Percentiles rank a stretch among this genome's conserved stretches.
phyloP scores from a whole-genome alignment of 2,329 filamentous ascomycete genomes.

The Thelonectria olida region DNA sequence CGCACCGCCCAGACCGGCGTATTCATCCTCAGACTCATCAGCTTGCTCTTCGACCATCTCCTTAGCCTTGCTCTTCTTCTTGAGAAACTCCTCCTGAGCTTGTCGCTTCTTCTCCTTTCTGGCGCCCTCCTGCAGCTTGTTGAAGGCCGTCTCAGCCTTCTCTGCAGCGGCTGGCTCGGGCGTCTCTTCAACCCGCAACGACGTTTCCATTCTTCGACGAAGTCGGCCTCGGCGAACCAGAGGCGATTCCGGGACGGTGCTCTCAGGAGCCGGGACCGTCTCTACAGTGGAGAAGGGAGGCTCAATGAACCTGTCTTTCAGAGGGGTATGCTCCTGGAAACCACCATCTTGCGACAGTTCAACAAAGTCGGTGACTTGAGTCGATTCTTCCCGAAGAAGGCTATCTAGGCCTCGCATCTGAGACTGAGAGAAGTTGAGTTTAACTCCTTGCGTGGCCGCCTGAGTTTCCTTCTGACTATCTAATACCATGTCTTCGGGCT shows the following conservation, averaged over 20 bases:
- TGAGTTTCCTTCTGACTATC: constrained; percentile 55
- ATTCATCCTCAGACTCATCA: constrained; percentile 98
- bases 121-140: constrained; percentile 74
- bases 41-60: constrained; percentile 92
- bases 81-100: constrained; percentile 71
- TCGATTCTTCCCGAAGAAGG: constrained; percentile 59
- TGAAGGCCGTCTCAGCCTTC: constrained; percentile 65
- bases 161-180: constrained; percentile 28
- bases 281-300: constrained; percentile 75
- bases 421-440: constrained; percentile 68
- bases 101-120: constrained; percentile 64
- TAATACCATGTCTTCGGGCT: constrained; percentile 60
- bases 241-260: constrained; percentile 69
- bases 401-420: constrained; percentile 68
- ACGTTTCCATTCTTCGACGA: constrained; percentile 51
- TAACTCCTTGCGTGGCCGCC: constrained; percentile 54
- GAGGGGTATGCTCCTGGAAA: constrained; percentile 77
- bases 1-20: constrained; percentile 88
- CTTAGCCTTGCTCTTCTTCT: constrained; percentile 86
- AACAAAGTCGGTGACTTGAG: constrained; percentile 74
- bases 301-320: constrained; percentile 72
- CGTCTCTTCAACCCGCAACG: constrained; percentile 30
- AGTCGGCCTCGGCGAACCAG: constrained; percentile 68
- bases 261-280: constrained; percentile 64
- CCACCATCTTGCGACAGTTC: constrained; percentile 85